A percentile compares a stretch with the other conserved stretches of the same genome.
Conservation (phyloP, 2,329 filamentous ascomycete species). For the Claviceps quebecensis region DNA sequence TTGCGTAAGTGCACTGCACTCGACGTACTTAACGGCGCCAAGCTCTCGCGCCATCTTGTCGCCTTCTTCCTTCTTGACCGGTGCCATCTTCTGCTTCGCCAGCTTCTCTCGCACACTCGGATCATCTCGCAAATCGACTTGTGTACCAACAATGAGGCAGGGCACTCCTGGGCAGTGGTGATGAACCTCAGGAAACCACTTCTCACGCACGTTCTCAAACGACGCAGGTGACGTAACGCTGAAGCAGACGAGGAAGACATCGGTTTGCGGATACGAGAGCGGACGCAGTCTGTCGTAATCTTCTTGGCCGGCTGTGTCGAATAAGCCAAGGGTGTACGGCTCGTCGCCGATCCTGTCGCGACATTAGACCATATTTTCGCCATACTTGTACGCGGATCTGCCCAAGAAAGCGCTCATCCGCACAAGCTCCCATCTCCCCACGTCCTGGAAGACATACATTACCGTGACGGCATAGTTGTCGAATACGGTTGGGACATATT, state of each 20-base stretch:
- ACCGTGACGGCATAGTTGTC: constrained; percentile 99
- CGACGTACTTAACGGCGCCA: constrained; percentile 96
- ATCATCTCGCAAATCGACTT: constrained; percentile 91
- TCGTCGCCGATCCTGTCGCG: constrained; percentile 84
- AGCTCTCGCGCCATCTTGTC: constrained; percentile 94
- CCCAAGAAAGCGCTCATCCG: background rate
- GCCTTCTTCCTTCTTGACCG: constrained; percentile 82
- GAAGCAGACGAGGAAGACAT: constrained; percentile 98
- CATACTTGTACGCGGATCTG: background rate
- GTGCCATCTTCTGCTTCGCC: constrained; percentile 88
- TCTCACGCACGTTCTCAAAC: constrained; percentile 98
- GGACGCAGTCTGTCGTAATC: constrained; percentile 97
- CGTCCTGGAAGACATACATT: constrained; percentile 55
- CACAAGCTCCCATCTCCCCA: constrained; percentile 1
- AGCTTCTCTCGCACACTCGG: constrained; percentile 79
- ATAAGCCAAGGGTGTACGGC: constrained; percentile 91
- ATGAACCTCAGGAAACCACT: constrained; percentile 97
- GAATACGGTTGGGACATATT: constrained; percentile 99
- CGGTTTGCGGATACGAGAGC: constrained; percentile 93
- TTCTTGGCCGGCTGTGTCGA: constrained; percentile 98
- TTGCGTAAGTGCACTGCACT: constrained; percentile 95
- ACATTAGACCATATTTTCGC: constrained; percentile 7
- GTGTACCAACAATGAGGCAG: constrained; percentile 93
- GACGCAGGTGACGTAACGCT: constrained; percentile 94
- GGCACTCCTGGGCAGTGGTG: constrained; percentile 97